These are phyloP conservation scores for Lodderomyces metapsilosis DNA, from an alignment of 1,139 yeast species.

Conservation along the genomic window DNA sequence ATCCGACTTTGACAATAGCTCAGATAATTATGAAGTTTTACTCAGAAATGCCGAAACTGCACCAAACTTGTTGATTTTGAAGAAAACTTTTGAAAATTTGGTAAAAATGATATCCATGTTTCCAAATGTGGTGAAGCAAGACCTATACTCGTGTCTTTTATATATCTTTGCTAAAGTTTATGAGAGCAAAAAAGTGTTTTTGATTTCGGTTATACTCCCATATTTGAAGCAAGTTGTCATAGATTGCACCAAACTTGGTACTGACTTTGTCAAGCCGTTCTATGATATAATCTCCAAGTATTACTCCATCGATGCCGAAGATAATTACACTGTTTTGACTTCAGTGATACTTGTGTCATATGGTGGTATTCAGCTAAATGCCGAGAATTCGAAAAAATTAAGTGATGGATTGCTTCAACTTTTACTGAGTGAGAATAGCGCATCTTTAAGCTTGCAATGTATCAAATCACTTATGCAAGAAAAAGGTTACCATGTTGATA, in stretches of 20 bases:
- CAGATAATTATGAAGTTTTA: slow-evolving; percentile 26
- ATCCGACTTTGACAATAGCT: slow-evolving; percentile 39
- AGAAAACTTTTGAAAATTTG: slow-evolving; percentile 53
- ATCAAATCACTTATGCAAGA: slow-evolving; percentile 54
- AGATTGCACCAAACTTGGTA: slow-evolving; percentile 28
- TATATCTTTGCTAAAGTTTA: slow-evolving; percentile 62
- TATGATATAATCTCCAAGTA: slow-evolving; percentile 31
- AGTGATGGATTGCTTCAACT: slow-evolving; percentile 35
- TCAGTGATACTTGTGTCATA: slow-evolving; percentile 60
- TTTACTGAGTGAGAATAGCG: slow-evolving; percentile 28
- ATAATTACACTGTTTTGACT: slow-evolving; percentile 52
- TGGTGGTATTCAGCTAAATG: slow-evolving; percentile 41
- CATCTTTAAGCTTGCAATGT: slow-evolving; percentile 55
- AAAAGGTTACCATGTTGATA: slow-evolving; percentile 21
- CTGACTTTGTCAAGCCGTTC: slow-evolving; percentile 32
- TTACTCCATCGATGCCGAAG: slow-evolving; percentile 22
- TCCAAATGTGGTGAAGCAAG: slow-evolving; percentile 66
- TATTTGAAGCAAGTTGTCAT: slow-evolving; percentile 50
- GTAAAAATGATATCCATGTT: slow-evolving; percentile 62
- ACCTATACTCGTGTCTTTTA: slow-evolving; percentile 67
- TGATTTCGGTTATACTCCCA: slow-evolving; percentile 57
- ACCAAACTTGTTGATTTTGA: slow-evolving; percentile 41
- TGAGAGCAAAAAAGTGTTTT: slow-evolving; percentile 44
- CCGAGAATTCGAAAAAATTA: slow-evolving; percentile 30
- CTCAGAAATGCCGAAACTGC: slow-evolving; percentile 35